These are phyloP conservation scores for Mycena vulgaris DNA, from an alignment of 768 basidiomycete genomes.

Conservation along the genomic window DNA sequence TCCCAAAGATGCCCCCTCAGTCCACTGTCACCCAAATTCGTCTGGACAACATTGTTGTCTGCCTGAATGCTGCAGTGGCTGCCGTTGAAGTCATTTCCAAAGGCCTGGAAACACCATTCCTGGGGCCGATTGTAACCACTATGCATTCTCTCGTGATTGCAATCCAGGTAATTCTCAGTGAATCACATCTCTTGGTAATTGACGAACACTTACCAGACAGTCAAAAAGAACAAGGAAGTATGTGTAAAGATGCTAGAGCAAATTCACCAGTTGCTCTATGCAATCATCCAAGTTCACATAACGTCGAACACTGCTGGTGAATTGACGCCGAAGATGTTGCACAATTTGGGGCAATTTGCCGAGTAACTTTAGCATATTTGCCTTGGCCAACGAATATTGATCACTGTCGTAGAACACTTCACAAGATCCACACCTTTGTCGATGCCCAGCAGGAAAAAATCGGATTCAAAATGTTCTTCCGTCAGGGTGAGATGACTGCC, in stretches of 20 bases:
- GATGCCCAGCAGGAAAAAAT: neutral
- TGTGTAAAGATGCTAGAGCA: no score
- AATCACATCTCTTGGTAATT: neutral
- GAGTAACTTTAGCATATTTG: neutral
- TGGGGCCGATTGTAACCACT: no score
- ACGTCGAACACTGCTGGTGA: neutral
- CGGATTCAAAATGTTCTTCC: neutral
- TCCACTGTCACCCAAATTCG: neutral
- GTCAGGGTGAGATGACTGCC: neutral
- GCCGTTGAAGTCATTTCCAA: no score
- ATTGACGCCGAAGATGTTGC: no score
- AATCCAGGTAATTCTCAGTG: neutral
- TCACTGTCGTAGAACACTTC: neutral
- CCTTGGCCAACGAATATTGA: neutral
- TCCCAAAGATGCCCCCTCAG: slow-evolving; percentile 1
- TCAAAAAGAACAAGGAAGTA: slow-evolving; percentile 1
- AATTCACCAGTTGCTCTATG: no score
- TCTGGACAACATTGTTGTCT: no score
- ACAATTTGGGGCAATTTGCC: neutral
- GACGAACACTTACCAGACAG: neutral
- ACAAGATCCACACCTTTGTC: neutral
- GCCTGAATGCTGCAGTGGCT: no score
- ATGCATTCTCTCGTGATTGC: no score
- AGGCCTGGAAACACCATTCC: no score
- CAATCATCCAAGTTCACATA: slow-evolving; percentile 3